Percentiles rank a stretch among this genome's conserved stretches.
Evolutionary conservation across 352 stramenopile genomes (phyloP).

Genomic region (Aphanomyces astaci): DNA sequence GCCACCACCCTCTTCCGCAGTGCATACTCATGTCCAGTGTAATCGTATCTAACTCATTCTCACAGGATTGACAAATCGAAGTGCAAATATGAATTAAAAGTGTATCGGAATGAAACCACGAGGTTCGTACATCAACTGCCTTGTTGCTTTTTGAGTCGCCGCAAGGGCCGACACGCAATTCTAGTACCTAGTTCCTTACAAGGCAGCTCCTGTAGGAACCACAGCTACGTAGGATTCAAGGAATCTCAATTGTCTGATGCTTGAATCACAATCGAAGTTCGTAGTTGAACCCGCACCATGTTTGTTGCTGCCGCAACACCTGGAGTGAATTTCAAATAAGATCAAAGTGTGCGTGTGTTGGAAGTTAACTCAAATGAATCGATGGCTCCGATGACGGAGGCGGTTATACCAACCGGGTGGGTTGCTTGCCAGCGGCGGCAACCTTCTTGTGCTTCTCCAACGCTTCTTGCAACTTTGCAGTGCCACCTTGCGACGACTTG

Average conservation of each 20-base stretch:
- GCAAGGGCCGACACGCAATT: no score
- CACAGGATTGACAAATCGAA: neutral
- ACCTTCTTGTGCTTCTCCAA: constrained; percentile 20
- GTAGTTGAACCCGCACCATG: neutral
- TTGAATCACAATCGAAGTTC: no score
- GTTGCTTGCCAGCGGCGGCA: neutral
- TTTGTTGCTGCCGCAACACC: neutral
- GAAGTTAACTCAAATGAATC: neutral
- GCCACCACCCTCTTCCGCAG: neutral
- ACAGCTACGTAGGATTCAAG: no score
- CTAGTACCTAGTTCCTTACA: no score
- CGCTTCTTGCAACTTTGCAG: constrained; percentile 2
- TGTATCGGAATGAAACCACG: no score
- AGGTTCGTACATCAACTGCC: no score
- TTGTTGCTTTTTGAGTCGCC: no score
- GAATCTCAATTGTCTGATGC: no score
- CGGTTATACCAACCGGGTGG: constrained; percentile 18
- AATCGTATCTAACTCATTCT: neutral
- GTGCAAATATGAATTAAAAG: no score
- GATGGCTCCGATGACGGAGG: neutral
- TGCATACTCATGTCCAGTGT: neutral
- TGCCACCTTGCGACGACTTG: neutral
- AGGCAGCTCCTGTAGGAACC: no score
- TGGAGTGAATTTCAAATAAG: neutral
- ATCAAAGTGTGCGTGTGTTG: neutral